These are phyloP conservation scores for Nakazawaea wyomingensis DNA, from an alignment of 805 yeast genomes.

Conservation along the genomic window DNA sequence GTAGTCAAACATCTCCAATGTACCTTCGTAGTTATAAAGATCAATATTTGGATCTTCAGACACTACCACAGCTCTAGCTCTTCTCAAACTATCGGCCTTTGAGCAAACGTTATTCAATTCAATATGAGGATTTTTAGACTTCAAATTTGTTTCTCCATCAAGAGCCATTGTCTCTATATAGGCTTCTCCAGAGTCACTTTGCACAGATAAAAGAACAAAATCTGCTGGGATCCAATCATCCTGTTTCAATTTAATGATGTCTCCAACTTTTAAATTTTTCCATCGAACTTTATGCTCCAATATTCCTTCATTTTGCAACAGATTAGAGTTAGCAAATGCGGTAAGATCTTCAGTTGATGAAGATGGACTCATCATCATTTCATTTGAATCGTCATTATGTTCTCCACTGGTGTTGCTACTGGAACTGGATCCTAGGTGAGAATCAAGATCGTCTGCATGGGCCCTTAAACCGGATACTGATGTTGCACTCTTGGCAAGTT, in stretches of 20 bases:
- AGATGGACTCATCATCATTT: no score
- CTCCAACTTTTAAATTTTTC: constrained; percentile 86
- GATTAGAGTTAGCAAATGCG: constrained; percentile 12
- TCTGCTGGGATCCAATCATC: constrained; percentile 98
- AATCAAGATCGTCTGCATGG: constrained; percentile 10
- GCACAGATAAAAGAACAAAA: constrained; percentile 63
- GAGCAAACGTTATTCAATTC: constrained; percentile 51
- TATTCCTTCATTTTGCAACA: constrained; percentile 28
- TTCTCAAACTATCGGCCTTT: constrained; percentile 44
- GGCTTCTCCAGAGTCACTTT: constrained; percentile 57
- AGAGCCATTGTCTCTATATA: constrained; percentile 94
- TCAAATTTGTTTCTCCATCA: constrained; percentile 95
- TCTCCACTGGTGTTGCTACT: constrained; percentile 32
- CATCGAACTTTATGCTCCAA: constrained; percentile 42
- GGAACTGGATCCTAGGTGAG: constrained; percentile 14
- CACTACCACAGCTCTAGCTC: constrained; percentile 48
- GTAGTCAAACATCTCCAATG: constrained; percentile 35
- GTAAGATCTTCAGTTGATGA: constrained; percentile 14
- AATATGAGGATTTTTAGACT: constrained; percentile 63
- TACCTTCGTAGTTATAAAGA: constrained; percentile 88
- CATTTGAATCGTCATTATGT: no score
- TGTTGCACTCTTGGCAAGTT: constrained; percentile 10
- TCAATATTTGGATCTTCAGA: constrained; percentile 92
- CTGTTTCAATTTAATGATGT: constrained; percentile 61
- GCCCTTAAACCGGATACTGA: constrained; percentile 9